These are phyloP conservation scores for Collariella sp. DNA, from an alignment of 495 filamentous ascomycete genomes.

Conservation along the genomic window DNA sequence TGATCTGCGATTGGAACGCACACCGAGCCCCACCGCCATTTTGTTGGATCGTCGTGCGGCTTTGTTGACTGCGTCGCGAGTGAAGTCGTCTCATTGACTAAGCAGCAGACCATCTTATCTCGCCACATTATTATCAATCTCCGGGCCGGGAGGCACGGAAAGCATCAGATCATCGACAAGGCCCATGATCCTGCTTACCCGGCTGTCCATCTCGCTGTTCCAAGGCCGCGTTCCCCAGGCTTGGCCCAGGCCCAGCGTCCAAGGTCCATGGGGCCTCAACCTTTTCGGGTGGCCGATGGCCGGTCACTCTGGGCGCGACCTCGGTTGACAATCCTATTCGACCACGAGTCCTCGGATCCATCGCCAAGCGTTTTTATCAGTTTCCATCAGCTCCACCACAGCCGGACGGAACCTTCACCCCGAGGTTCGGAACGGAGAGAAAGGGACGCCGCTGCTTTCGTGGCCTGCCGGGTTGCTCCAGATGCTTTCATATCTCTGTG, in stretches of 20 bases:
- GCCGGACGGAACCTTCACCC: background rate
- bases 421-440: too few relatives aligned
- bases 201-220: background rate
- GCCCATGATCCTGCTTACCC: background rate
- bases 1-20: constrained; percentile 14
- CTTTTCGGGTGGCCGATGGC: background rate
- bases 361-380: constrained; percentile 28
- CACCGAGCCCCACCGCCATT: constrained; percentile 1
- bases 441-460: too few relatives aligned
- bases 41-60: constrained; percentile 4
- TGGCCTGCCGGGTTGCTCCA: too few relatives aligned
- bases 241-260: constrained; percentile 1
- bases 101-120: background rate
- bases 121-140: background rate
- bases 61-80: background rate
- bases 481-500: too few relatives aligned
- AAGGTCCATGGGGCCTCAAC: background rate
- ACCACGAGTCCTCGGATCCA: background rate
- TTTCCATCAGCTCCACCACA: constrained; percentile 7
- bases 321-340: constrained; percentile 12
- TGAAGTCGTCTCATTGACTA: background rate
- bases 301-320: background rate
- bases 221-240: background rate
- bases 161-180: constrained; percentile 14
- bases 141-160: background rate